A percentile compares a stretch with the other conserved stretches of the same genome.
Evolutionary conservation across 345 rosid species (phyloP).

Genomic region (Nasturtium officinale): DNA sequence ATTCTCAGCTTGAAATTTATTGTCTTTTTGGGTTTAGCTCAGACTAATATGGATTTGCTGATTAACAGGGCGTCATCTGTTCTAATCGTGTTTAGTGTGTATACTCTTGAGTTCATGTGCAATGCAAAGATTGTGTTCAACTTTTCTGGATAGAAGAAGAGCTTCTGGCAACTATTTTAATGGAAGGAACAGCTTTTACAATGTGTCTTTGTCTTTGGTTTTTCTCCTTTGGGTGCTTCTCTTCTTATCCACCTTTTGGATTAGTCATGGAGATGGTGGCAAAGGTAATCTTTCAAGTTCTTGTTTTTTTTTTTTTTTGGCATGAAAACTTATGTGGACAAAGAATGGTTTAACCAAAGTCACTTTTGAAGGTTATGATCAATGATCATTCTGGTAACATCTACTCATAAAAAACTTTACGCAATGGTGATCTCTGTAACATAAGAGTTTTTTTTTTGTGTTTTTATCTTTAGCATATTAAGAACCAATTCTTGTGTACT

Average conservation of each 20-base stretch:
- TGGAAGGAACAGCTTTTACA: slow-evolving; percentile 52
- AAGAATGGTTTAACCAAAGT: neutral
- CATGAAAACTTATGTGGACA: neutral
- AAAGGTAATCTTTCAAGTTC: slow-evolving; percentile 49
- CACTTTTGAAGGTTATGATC: neutral
- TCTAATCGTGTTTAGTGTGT: neutral
- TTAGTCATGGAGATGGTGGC: slow-evolving; percentile 61
- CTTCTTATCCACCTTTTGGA: slow-evolving; percentile 68
- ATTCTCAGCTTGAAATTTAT: slow-evolving; percentile 5
- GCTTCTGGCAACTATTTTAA: slow-evolving; percentile 47
- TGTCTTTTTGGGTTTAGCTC: slow-evolving; percentile 3
- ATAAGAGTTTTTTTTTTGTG: neutral
- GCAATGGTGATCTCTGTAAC: neutral
- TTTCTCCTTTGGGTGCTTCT: slow-evolving; percentile 72
- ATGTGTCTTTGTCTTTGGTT: slow-evolving; percentile 72
- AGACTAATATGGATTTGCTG: slow-evolving; percentile 14
- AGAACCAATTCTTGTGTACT: slow-evolving; percentile 20
- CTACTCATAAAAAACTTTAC: neutral
- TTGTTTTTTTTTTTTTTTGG: neutral
- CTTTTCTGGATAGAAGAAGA: slow-evolving; percentile 53
- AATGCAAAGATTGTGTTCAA: slow-evolving; percentile 83
- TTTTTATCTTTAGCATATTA: neutral
- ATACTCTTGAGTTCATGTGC: slow-evolving; percentile 55
- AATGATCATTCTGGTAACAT: neutral
- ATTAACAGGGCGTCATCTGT: slow-evolving; percentile 18